Conservation (phyloP, 768 basidiomycete genomes). For the Suillus spraguei region DNA sequence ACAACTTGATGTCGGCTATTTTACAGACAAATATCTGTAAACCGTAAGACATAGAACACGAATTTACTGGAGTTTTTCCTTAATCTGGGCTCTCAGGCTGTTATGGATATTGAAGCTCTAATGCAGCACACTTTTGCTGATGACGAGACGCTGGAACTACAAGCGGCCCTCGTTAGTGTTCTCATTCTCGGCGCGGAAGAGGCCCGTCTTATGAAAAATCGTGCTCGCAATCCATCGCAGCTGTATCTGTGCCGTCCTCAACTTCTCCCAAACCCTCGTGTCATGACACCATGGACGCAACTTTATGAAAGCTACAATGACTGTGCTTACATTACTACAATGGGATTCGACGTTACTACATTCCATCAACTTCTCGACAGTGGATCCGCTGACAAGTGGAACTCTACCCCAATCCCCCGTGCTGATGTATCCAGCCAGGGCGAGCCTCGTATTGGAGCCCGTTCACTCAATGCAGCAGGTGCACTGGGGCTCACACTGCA, state of each 20-base stretch:
- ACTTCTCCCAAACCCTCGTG: conserved; percentile 36
- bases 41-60: background rate
- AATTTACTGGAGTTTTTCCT: background rate
- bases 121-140: background rate
- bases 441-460: no score
- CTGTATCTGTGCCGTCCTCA: no score
- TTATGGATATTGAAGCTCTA: no score
- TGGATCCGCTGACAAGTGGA: conserved; percentile 31
- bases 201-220: no score
- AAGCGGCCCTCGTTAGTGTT: background rate
- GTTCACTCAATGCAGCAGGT: no score
- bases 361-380: conserved; percentile 35
- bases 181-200: background rate
- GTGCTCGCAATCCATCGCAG: no score
- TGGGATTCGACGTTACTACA: conserved; percentile 35
- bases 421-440: no score
- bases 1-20: background rate
- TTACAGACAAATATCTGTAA: background rate
- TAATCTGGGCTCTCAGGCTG: no score
- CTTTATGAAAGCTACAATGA: conserved; percentile 36
- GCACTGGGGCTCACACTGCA: no score
- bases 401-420: no score
- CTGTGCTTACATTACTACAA: conserved; percentile 46
- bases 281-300: conserved; percentile 39
- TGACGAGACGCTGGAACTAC: background rate